These are phyloP conservation scores for Coemansia erecta DNA, from an alignment of 192 early-diverging fungal genomes.

Conservation along the genomic window DNA sequence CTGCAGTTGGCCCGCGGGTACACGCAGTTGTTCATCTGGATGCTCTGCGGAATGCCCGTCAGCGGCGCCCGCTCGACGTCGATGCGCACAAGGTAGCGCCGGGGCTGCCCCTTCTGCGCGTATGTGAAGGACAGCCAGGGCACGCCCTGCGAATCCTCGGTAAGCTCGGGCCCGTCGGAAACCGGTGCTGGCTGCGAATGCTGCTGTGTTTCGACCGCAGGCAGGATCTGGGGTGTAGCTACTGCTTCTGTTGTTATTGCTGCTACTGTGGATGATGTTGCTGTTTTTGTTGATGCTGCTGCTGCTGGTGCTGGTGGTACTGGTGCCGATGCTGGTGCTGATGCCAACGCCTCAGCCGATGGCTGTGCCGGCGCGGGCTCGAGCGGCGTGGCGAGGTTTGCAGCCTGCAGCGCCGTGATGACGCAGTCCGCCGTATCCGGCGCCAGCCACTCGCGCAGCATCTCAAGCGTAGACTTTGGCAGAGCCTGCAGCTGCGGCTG, in stretches of 20 bases:
- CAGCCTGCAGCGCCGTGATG: conserved; percentile 41
- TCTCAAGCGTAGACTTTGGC: conserved; percentile 15
- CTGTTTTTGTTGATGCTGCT: not conserved
- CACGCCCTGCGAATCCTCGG: conserved; percentile 21
- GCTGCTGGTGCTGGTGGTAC: not conserved
- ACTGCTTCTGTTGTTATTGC: no score
- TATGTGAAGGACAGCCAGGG: conserved; percentile 48
- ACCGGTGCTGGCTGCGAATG: not conserved
- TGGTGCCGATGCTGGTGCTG: not conserved
- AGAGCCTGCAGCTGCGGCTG: not conserved
- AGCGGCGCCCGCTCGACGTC: conserved; percentile 63
- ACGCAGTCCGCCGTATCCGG: conserved; percentile 41
- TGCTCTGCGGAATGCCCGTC: conserved; percentile 54
- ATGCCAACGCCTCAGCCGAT: not conserved
- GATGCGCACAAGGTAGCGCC: conserved; percentile 65
- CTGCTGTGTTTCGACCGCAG: not conserved
- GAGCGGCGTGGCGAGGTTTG: conserved; percentile 12
- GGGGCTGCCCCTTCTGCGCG: conserved; percentile 60
- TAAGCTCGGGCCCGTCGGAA: conserved; percentile 22
- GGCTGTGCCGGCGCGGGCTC: not conserved
- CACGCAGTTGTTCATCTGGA: conserved; percentile 75
- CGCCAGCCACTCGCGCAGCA: conserved; percentile 41
- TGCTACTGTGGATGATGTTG: not conserved
- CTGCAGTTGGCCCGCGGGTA: conserved; percentile 78
- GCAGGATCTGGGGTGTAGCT: not conserved